Evolutionary conservation across 2,329 filamentous ascomycete genomes (phyloP).

Genomic region (Fusarium nurragi): DNA sequence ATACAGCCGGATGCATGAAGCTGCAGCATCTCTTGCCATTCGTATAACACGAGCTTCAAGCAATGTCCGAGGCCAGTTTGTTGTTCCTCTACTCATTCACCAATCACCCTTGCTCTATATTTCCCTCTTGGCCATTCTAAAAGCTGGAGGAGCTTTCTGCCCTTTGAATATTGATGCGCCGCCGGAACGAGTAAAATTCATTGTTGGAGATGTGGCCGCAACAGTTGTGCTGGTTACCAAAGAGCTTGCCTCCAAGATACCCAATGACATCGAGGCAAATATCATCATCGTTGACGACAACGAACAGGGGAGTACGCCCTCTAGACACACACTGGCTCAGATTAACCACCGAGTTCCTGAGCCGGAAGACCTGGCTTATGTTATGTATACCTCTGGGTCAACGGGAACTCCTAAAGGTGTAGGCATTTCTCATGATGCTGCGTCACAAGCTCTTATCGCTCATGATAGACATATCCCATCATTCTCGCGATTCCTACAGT

Average conservation of each 20-base stretch:
- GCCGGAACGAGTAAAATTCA: conserved; percentile 79
- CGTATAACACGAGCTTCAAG: conserved; percentile 51
- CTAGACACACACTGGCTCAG: not conserved
- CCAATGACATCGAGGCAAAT: conserved; percentile 44
- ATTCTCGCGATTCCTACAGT: conserved; percentile 87
- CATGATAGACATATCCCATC: conserved; percentile 80
- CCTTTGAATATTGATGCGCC: conserved; percentile 84
- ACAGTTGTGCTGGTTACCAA: conserved; percentile 71
- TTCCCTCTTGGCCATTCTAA: conserved; percentile 78
- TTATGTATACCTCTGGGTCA: conserved; percentile 94
- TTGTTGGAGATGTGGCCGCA: conserved; percentile 79
- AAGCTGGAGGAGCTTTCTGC: conserved; percentile 86
- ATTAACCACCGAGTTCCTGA: conserved; percentile 28
- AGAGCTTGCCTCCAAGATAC: conserved; percentile 55
- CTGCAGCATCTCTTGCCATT: conserved; percentile 65
- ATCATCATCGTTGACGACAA: conserved; percentile 52
- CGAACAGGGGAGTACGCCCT: conserved; percentile 2
- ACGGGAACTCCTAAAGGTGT: conserved; percentile 92
- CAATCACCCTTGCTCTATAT: conserved; percentile 84
- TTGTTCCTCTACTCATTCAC: conserved; percentile 80
- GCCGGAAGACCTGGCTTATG: conserved; percentile 73
- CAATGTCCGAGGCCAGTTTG: conserved; percentile 47
- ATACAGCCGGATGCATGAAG: conserved; percentile 70
- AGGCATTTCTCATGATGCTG: conserved; percentile 80
- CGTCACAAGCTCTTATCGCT: conserved; percentile 82